Evolutionary conservation across 805 yeast genomes (phyloP).

Genomic region (Barnettozyma salicaria): DNA sequence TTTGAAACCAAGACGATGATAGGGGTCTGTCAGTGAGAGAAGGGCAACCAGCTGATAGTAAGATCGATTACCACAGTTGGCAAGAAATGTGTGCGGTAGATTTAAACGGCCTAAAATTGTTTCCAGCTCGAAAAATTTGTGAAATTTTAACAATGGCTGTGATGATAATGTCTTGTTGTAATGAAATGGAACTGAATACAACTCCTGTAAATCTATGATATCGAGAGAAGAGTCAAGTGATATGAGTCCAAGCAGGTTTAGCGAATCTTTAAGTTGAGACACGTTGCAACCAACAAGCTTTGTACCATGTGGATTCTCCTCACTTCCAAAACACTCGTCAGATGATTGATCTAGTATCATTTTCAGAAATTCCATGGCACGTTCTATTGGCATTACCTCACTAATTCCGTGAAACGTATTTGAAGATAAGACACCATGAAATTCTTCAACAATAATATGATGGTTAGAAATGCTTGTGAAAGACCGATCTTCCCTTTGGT

Average conservation of each 20-base stretch:
- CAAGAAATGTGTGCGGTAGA: conserved; percentile 14
- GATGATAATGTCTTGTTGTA: not conserved
- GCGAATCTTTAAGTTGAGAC: not conserved
- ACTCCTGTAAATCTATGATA: conserved; percentile 12
- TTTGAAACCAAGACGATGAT: conserved; percentile 13
- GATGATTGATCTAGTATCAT: not conserved
- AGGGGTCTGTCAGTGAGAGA: conserved; percentile 17
- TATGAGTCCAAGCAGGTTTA: no score
- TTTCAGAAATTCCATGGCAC: conserved; percentile 3
- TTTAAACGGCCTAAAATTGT: conserved; percentile 13
- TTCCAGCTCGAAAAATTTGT: conserved; percentile 9
- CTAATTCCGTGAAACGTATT: conserved; percentile 20
- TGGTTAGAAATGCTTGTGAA: conserved; percentile 1
- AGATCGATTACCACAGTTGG: conserved; percentile 19
- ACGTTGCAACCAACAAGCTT: not conserved
- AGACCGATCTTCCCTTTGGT: not conserved
- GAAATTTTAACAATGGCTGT: conserved; percentile 3
- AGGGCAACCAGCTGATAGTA: conserved; percentile 13
- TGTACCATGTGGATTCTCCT: not conserved
- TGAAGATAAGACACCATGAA: conserved; percentile 19
- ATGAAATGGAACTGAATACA: conserved; percentile 14
- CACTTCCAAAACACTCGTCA: not conserved
- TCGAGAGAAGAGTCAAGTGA: no score
- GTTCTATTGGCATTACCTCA: conserved; percentile 8
- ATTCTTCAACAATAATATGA: conserved; percentile 19